A percentile compares a stretch with the other conserved stretches of the same genome.
Conservation (phyloP, 805 yeast genomes). For the Alloascoidea africana region DNA sequence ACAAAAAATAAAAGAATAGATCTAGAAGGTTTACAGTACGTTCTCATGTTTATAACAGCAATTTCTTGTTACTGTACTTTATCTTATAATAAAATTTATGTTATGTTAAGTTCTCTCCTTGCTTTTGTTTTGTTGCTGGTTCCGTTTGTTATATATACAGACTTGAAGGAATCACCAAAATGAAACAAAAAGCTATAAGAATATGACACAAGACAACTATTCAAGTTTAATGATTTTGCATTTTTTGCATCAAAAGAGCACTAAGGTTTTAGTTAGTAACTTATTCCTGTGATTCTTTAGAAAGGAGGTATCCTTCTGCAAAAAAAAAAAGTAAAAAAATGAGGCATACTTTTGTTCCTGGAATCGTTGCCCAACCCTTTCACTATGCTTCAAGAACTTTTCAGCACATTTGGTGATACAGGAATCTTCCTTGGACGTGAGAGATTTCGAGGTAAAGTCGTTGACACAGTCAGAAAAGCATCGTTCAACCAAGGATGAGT, state of each 20-base stretch:
- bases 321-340: slow-evolving; percentile 1
- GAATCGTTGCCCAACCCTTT: slow-evolving; percentile 97
- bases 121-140: too few species aligned
- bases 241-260: slow-evolving; percentile 60
- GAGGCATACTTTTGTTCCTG: slow-evolving; percentile 73
- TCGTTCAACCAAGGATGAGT: slow-evolving; percentile 90
- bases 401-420: slow-evolving; percentile 91
- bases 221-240: slow-evolving; percentile 14
- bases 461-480: slow-evolving; percentile 97
- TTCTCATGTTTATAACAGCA: too few species aligned
- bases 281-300: neutral
- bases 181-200: too few species aligned
- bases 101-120: too few species aligned
- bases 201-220: too few species aligned
- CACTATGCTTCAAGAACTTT: slow-evolving; percentile 94
- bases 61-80: too few species aligned
- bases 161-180: too few species aligned
- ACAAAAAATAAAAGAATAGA: too few species aligned
- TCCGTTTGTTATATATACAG: too few species aligned
- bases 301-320: too few species aligned
- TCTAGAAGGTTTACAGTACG: too few species aligned
- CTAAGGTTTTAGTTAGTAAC: slow-evolving; percentile 15
- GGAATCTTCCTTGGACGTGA: slow-evolving; percentile 70
- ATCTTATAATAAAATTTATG: too few species aligned
- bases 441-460: slow-evolving; percentile 87